Evolutionary conservation across 352 stramenopile genomes (phyloP), one percentile per base, ranked within the genome.

Genomic region (Poterioochromonas sp.): DNA sequence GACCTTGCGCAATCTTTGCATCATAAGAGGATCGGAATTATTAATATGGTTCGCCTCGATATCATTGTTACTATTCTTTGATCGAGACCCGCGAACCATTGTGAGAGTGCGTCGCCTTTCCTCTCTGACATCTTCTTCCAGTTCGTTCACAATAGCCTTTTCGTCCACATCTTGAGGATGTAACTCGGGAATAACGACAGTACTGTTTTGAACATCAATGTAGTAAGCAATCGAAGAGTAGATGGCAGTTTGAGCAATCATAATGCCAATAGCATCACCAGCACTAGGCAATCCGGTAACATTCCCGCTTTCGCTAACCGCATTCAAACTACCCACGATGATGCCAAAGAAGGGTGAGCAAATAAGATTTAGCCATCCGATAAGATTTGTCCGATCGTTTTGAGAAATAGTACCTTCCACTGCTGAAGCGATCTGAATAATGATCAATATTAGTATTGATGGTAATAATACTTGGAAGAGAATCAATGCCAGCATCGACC

Each of bases 1-100:
- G 49, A 96, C 87, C 81, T 96, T 95, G 32, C 88, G 82, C 2
- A 96, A 78, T 12, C 78, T 53, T 26, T 90, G 81, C 11, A 71
- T 47, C 11, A 8, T 11, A 5, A 71, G 32, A 26, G 62, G 62
- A 26, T 62, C 51, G 12, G 12, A 8, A 34, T 29, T 62, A 62
- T 32, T 62, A 51, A 51, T 18, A 51, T 51, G 5, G 43, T 32
- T 39, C 3, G 34, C 11, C 8, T 1, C 62, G 15, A 58, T 26
- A 15, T 15, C 47, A 15, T 58, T 58, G 47, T 15, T 26, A 26
- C 15, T 58, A 15, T 58, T 26, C 47, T 26, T 58, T 26, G 47
- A 58, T 15, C 47, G 15, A 15, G 26, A 15, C 26, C 26, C 47
- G 47, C 15, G 15, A 15, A 58, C 26, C 47, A 26, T 26, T 26